Base-by-base conservation (phyloP, 352 stramenopile species). In the Phytopythium kandeliae region DNA sequence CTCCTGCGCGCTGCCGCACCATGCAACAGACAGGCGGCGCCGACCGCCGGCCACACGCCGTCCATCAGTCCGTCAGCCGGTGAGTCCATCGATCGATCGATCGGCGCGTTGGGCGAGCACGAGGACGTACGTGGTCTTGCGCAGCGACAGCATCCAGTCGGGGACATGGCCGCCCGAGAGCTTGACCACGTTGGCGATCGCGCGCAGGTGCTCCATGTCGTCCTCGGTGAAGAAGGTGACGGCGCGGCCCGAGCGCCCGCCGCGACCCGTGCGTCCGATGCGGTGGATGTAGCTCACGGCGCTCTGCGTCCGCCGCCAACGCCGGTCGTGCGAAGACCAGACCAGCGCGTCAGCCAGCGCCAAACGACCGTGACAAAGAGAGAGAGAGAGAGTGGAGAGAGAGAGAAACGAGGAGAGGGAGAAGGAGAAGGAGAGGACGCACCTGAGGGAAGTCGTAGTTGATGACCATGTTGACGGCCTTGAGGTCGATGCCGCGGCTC, bases 401-500 rank as follows among this genome's bases (percentile, higher is more conserved):
- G n/a, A n/a, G n/a, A n/a, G n/a, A n/a, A n/a, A n/a, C n/a, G n/a
- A n/a, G n/a, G n/a, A n/a, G n/a, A n/a, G n/a, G n/a, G n/a, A n/a
- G n/a, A n/a, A n/a, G n/a, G n/a, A n/a, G n/a, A n/a, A n/a, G n/a
- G n/a, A n/a, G n/a, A n/a, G 15, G 37, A 11, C 51, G 36, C 63
- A 82, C 73, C 69, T 94, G 89, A 10, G 97, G 97, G 58, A 99
- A 97, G 72, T 99, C 97, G 63, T 98, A 99, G 71, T 99, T 99
- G 66, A 99, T 97, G 9, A 99, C 97, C 84, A 98, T 98, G 58
- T 99, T 99, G 7, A 99, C 96, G 17, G 92, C 97, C 71, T 98
- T 97, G 63, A 99, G 99, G 78, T 99, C 97, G 60, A 99, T 97
- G 62, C 97, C 97, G 60, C 97, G 81, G 24, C 88, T 96, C 67